Conservation (phyloP, 441 rosid species). For the Pelargonium australe region DNA sequence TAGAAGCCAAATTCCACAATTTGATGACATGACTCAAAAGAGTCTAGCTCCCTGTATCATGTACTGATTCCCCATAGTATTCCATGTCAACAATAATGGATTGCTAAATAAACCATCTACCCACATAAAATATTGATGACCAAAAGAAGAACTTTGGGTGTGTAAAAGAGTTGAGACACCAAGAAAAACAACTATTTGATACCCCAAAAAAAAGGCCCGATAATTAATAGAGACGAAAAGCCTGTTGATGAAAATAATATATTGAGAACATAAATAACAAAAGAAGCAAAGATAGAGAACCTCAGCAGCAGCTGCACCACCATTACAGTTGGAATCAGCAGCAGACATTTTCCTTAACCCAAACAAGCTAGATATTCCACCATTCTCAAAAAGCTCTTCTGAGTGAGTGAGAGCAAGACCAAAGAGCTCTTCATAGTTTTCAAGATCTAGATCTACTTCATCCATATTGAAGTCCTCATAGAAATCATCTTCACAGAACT, state of each 20-base stretch:
- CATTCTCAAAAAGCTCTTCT: slow-evolving; percentile 73
- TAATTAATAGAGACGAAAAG: background rate
- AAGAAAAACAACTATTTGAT: too few species aligned
- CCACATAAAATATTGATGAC: too few species aligned
- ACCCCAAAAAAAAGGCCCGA: too few species aligned
- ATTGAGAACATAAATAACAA: slow-evolving; percentile 8
- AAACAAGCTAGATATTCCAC: slow-evolving; percentile 85
- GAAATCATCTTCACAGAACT: slow-evolving; percentile 54
- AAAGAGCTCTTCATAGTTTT: slow-evolving; percentile 93
- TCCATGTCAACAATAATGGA: too few species aligned
- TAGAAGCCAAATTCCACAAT: too few species aligned
- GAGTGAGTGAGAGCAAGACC: slow-evolving; percentile 72
- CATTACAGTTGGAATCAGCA: slow-evolving; percentile 52
- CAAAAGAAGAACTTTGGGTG: too few species aligned
- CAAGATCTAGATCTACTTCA: slow-evolving; percentile 78
- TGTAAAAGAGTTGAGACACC: too few species aligned
- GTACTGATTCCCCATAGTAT: too few species aligned
- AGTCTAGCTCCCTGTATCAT: too few species aligned
- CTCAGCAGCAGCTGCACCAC: slow-evolving; percentile 45
- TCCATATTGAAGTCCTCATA: slow-evolving; percentile 76
- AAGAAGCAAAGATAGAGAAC: slow-evolving; percentile 31
- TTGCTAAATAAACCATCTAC: too few species aligned
- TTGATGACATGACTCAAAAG: too few species aligned
- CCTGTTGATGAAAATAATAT: background rate
- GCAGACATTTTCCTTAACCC: slow-evolving; percentile 49